Base-by-base conservation (phyloP, 2,329 filamentous ascomycete genomes). In the Fragosphaeria purpurea region DNA sequence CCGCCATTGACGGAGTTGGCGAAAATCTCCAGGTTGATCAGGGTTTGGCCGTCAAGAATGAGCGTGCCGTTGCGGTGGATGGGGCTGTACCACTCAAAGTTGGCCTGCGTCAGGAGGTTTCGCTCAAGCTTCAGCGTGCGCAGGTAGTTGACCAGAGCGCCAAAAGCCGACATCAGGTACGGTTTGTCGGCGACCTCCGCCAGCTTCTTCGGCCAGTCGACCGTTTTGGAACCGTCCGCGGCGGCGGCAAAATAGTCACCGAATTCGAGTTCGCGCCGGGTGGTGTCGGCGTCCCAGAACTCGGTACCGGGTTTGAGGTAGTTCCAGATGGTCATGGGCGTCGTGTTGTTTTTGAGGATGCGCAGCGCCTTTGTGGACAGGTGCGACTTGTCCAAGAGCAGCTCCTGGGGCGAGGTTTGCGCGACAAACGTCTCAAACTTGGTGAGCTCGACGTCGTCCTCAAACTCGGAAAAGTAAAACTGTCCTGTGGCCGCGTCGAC, bases 1-100 rank as follows among this genome's bases (percentile, higher is more conserved):
- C 88, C 82, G 7, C 90, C 91, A 62, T 96, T 91, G 57, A 86
- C 88, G 0, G 85, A 90, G 66, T 98, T 98, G 59, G 88, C 79
- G 59, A 98, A 98, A 5, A 98, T 80, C 64, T 98, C 93, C n/a
- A 98, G 81, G 61, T 98, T 98, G 72, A 95, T 94, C 59, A 98
- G 74, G 30, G 90, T 97, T 64, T 98, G 93, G 1, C 93, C 93
- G 60, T 98, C 93, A 1, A 98, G 76, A 8, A 98, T 85, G 43
- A 98, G 72, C 34, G 88, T 97, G 10, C 89, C 88, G 63, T 96
- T 95, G 61, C 85, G 85, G 50, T 81, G 79, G 47, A 98, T 97
- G 0, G 93, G 93, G 62, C 86, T 89, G 65, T 98, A 98, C 76
- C 82, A 85, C 48, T 82, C 79, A 62, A 98, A 96, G 63, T 94